Evolutionary conservation across 257 asterid genomes (phyloP), one percentile per base, ranked within the genome.

Genomic region (Primulina huaijiensis): DNA sequence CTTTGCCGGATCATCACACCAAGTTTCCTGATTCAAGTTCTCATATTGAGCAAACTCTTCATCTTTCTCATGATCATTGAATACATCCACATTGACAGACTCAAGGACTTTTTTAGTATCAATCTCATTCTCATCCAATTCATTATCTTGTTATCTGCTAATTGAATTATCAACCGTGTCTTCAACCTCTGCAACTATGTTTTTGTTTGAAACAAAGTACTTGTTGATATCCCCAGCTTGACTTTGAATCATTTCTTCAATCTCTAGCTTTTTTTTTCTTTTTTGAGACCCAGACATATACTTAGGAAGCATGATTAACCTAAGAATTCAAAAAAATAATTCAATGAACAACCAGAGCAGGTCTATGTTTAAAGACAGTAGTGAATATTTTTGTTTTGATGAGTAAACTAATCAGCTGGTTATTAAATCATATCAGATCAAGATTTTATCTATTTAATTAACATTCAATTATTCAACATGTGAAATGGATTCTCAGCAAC

Each of bases 401-500:
- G 8, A 46, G 20, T 14, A 46, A 16, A 14, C 56, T 46, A 43
- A 43, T 43, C 29, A 25, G 29, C 53, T 11, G n/a, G 53, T 43
- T 11, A 43, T 43, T 12, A 43, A 43, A 43, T 43, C 53, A 43
- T 43, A 43, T 12, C 17, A 43, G 53, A 43, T 43, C 53, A 40
- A 10, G 55, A 11, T 12, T 14, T 46, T 14, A 14, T 14, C 2
- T 50, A 43, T 50, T 50, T 16, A 50, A 4, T 50, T 50, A 2
- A 16, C 53, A 43, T 43, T 50, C 56, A 50, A 16, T 21, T 21
- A 21, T 21, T 21, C 23, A 21, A 1, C 23, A 21, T 21, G 3
- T 92, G 80, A 59, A 76, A 79, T 30, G 72, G 78, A 57, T 70
- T 76, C 17, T 87, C 92, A 7, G 89, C 37, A 65, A 85, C 87